A percentile compares a stretch with the other conserved stretches of the same genome.
Conservation (phyloP, 768 basidiomycete genomes). For the Coprinopsis sp. region DNA sequence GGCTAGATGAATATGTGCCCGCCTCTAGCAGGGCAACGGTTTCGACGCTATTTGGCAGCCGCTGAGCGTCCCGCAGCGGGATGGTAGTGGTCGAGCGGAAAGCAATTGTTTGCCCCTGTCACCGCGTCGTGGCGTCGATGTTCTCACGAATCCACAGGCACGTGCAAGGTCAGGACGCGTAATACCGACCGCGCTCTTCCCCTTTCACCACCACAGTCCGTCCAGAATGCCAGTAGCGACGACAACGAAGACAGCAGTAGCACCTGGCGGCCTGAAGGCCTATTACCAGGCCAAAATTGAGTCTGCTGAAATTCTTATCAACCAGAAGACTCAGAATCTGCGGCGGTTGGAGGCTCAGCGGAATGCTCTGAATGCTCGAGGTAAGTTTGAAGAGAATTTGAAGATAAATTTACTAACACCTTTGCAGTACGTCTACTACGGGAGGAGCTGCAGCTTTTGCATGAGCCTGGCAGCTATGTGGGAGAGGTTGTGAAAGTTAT, state of each 20-base stretch:
- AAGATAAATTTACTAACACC: not conserved
- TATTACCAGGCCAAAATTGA: conserved; percentile 98
- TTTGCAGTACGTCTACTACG: conserved; percentile 74
- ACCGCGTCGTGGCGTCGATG: too few species aligned
- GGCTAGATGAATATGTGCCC: too few species aligned
- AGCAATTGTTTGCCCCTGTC: too few species aligned
- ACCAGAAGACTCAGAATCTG: conserved; percentile 94
- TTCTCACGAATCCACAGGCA: too few species aligned
- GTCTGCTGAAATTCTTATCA: conserved; percentile 85
- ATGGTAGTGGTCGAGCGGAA: too few species aligned
- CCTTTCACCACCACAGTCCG: conserved; percentile 1
- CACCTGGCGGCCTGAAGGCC: conserved; percentile 69
- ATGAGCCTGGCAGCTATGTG: conserved; percentile 96
- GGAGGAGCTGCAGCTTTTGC: conserved; percentile 88
- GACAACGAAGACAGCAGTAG: conserved; percentile 32
- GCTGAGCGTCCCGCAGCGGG: too few species aligned
- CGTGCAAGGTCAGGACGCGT: too few species aligned
- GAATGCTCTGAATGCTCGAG: conserved; percentile 94
- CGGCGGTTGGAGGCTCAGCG: conserved; percentile 93
- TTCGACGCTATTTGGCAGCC: too few species aligned
- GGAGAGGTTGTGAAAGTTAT: conserved; percentile 98
- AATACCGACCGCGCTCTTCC: too few species aligned
- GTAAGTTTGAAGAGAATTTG: too few species aligned
- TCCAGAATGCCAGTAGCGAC: conserved; percentile 23
- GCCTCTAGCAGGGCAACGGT: too few species aligned